Evolutionary conservation across 139 green algal genomes (phyloP).

Genomic region (Chlorella sp.): DNA sequence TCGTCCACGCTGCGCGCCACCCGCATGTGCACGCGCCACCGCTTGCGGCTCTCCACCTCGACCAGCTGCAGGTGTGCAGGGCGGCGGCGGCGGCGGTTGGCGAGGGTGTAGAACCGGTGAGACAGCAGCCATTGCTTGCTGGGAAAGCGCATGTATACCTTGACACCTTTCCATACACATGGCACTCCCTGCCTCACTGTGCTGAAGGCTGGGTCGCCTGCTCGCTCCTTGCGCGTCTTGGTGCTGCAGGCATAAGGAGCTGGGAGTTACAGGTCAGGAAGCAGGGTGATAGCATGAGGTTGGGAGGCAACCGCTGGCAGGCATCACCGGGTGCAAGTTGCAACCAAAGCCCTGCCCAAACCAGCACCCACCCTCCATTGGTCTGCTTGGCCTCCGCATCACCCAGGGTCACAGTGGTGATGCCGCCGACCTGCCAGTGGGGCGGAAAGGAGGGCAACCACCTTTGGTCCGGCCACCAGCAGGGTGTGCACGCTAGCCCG

Average conservation of each 20-base stretch:
- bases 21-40: conserved; percentile 71
- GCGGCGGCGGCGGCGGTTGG: too few species aligned
- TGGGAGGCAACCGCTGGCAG: not conserved
- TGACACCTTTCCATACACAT: too few species aligned
- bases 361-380: conserved; percentile 11
- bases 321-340: too few species aligned
- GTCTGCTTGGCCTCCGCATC: conserved; percentile 63
- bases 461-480: too few species aligned
- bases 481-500: too few species aligned
- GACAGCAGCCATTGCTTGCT: too few species aligned
- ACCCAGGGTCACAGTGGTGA: conserved; percentile 70
- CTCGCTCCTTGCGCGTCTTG: conserved; percentile 52
- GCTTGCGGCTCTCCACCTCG: conserved; percentile 48
- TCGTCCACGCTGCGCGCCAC: conserved; percentile 50
- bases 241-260: conserved; percentile 12
- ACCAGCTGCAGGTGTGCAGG: conserved; percentile 12
- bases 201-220: conserved; percentile 49
- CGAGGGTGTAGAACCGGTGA: too few species aligned
- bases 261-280: not conserved
- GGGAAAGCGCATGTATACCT: too few species aligned
- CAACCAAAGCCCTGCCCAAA: not conserved
- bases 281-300: not conserved
- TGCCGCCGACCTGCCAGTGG: conserved; percentile 35
- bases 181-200: not conserved
- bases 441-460: too few species aligned